phyloP scores from a whole-genome alignment of 176 grass and related monocot genomes.

The Chrysopogon serrulatus region DNA sequence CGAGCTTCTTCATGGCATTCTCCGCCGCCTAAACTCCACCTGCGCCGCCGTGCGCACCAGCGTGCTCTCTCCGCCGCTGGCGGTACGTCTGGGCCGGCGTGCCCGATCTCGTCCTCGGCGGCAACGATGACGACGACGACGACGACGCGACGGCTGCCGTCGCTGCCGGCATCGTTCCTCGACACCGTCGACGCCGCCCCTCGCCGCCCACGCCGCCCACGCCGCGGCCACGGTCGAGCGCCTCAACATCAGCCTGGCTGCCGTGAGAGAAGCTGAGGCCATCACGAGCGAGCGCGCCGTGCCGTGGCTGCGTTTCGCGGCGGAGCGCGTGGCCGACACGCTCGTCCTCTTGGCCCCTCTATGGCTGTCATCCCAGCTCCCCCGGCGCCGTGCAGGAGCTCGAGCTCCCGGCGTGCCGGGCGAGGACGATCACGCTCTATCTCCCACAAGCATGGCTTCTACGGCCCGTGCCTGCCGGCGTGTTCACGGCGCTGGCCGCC shows the following conservation, averaged over 20 bases:
- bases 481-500: background rate
- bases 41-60: no score
- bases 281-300: background rate
- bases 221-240: background rate
- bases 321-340: no score
- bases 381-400: background rate
- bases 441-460: background rate
- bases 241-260: background rate
- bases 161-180: background rate
- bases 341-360: background rate
- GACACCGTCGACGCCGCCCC: background rate
- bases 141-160: no score
- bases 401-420: background rate
- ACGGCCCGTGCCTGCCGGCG: background rate
- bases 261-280: background rate
- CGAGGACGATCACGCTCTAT: fast-evolving
- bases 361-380: no score
- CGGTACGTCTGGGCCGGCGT: no score
- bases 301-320: background rate
- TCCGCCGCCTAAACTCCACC: no score
- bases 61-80: no score
- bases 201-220: background rate
- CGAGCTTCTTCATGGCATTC: no score
- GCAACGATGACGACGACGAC: no score
- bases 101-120: no score